phyloP scores from a whole-genome alignment of 2,329 filamentous ascomycete genomes.

The Aureobasidium sp. region DNA sequence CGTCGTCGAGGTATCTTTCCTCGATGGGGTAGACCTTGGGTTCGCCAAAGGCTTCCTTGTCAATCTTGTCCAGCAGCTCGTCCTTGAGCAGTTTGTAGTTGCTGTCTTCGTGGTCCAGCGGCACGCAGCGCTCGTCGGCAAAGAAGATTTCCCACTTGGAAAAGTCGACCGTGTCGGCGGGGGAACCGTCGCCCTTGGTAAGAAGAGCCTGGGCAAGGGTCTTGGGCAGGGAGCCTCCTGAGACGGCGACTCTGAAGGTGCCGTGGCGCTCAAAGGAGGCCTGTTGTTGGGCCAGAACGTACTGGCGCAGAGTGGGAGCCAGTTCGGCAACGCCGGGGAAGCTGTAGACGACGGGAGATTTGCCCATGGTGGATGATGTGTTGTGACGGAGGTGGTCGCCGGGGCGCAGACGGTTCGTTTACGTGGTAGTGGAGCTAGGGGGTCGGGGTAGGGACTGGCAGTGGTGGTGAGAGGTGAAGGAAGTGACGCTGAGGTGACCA shows the following conservation, averaged over 20 bases:
- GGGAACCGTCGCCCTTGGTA: slow-evolving; percentile 36
- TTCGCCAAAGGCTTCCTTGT: slow-evolving; percentile 50
- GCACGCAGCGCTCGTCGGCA: slow-evolving; percentile 91
- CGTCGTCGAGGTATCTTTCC: slow-evolving; percentile 59
- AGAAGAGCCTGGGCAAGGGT: slow-evolving; percentile 81
- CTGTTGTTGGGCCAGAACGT: slow-evolving; percentile 75
- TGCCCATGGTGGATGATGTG: slow-evolving; percentile 26
- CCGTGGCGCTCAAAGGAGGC: slow-evolving; percentile 72
- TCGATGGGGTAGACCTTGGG: slow-evolving; percentile 79
- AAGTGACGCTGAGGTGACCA: neutral
- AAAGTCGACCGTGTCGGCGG: slow-evolving; percentile 64
- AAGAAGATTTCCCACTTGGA: slow-evolving; percentile 97
- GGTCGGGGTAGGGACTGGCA: no score
- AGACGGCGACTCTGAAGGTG: slow-evolving; percentile 85
- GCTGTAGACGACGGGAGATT: slow-evolving; percentile 61
- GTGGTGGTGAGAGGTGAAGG: neutral
- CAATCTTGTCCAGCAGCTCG: slow-evolving; percentile 84
- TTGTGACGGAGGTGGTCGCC: neutral
- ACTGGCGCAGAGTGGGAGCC: slow-evolving; percentile 69
- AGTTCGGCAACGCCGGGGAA: slow-evolving; percentile 68
- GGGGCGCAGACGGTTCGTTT: neutral
- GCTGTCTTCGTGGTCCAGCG: slow-evolving; percentile 85
- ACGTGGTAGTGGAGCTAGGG: neutral
- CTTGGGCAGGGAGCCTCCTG: slow-evolving; percentile 86
- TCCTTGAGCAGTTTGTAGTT: slow-evolving; percentile 86